Evolutionary conservation across 2,329 filamentous ascomycete species (phyloP).

Genomic region (Calonectria naviculata): DNA sequence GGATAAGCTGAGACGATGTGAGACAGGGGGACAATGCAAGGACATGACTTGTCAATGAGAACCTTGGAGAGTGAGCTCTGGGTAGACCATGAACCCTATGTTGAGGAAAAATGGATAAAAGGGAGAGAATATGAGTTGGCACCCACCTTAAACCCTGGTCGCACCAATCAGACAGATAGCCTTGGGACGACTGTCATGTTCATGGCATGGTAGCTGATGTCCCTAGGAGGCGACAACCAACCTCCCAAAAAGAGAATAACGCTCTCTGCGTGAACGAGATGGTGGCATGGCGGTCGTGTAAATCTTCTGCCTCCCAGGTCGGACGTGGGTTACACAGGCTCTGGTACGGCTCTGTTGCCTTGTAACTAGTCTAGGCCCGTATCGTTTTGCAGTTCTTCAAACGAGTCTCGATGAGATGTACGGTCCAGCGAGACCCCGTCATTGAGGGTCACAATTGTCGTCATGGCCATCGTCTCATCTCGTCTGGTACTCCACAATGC

Average conservation of each 20-base stretch:
- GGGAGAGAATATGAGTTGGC: neutral
- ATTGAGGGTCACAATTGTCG: neutral
- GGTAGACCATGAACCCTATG: neutral
- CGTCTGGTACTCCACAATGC: neutral
- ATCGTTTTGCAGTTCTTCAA: neutral
- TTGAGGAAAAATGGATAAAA: neutral
- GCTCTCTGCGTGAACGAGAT: neutral
- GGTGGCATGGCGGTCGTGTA: neutral
- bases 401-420: neutral
- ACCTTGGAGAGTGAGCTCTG: neutral
- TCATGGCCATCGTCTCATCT: constrained; percentile 2
- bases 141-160: neutral
- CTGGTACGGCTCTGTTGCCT: neutral
- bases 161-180: constrained; percentile 7
- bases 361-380: neutral
- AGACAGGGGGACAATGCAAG: constrained; percentile 3
- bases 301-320: neutral
- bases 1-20: constrained; percentile 6
- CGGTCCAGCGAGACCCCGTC: neutral
- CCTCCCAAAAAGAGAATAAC: neutral
- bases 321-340: neutral
- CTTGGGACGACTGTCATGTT: neutral
- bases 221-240: neutral
- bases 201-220: neutral
- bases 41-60: constrained; percentile 4